Evolutionary conservation across 441 rosid genomes (phyloP), one percentile per base, ranked within the genome.

Genomic region (Erodium texanum): DNA sequence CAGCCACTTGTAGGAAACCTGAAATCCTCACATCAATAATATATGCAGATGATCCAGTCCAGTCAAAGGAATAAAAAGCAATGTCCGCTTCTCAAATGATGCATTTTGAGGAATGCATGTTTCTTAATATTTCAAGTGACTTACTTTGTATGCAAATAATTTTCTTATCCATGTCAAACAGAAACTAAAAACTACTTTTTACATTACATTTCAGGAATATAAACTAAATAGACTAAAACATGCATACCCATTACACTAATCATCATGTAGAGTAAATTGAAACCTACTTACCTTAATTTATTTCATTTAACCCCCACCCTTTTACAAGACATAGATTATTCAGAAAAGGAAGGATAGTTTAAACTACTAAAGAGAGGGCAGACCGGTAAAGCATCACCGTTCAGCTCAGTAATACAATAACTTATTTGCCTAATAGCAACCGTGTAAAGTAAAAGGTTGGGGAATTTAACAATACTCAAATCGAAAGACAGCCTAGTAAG

Each of bases 1-100:
- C 70, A 93, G 76, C 98, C 97, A 90, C 80, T 93, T 93, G 81
- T 83, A 93, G 20, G 98, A 90, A 72, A 93, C 97, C 98, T 93
- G 86, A 76, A 74, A 81, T 66, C 18, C 32, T 36, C 24, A 52
- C 4, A 1, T 16, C 10, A 65, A 71, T 41, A 54, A 38, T 50
- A 68, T 58, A 20, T 15, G 6, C 36, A 38, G 29, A 27, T 27
- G 29, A 27, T 27, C 29, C 29, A 27, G 29, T 27, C n/a, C n/a
- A n/a, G n/a, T n/a, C n/a, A n/a, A 27, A 27, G 4, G 0, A 62
- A 58, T 6, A 8, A 65, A 20, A 36, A 27, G 24, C 12, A 19
- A 54, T 18, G 10, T 18, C 22, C 7, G 15, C 20, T 54, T 54
- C 61, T 54, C 23, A 54, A 54, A 16, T 54, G 61, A 19, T 54